Evolutionary conservation across 2,329 filamentous ascomycete genomes (phyloP), one percentile per base, ranked within the genome.

Genomic region (Cordyceps tenuipes): DNA sequence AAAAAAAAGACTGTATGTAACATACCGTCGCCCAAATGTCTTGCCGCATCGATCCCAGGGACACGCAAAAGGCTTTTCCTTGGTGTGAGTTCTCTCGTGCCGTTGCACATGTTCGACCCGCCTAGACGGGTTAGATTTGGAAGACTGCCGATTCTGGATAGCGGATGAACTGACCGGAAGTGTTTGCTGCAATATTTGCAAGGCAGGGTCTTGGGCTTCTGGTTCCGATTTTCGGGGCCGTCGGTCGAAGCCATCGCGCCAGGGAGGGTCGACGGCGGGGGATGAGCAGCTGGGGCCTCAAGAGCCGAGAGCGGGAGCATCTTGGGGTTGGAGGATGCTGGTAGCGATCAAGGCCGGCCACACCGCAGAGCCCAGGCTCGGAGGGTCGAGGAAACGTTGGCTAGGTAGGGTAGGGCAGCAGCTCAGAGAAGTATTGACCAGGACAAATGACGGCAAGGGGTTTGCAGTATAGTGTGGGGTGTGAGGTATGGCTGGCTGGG

Each of bases 41-140:
- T 85, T 85, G 53, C 82, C 82, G 71, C 83, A 86, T 47, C 79
- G 77, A 68, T 78, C 77, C 80, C 82, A 84, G 63, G 68, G 75
- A 66, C 83, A 86, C 55, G 79, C 77, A 68, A 85, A 86, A 9
- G 83, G 83, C 70, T 85, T 85, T 72, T 85, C 83, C 67, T 85
- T 85, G 65, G 83, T 86, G 71, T 86, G 83, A 39, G 82, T 85
- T 63, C 82, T 78, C 70, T 85, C 82, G 69, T 86, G 83, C 68
- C 83, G 77, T 70, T 85, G 82, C 57, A 86, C 81, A 71, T 86
- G 83, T 70, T 86, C 83, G 65, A 85, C 82, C 66, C 83, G 82
- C 70, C 82, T 84, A 72, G 39, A 44, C 21, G 8, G 10, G 50
- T 41, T 43, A 51, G 43, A 50, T n/a, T 21, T 46, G 17, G 43